Percentiles rank a stretch among this genome's conserved stretches.
phyloP scores from a whole-genome alignment of 441 rosid genomes.

The Breynia disticha region DNA sequence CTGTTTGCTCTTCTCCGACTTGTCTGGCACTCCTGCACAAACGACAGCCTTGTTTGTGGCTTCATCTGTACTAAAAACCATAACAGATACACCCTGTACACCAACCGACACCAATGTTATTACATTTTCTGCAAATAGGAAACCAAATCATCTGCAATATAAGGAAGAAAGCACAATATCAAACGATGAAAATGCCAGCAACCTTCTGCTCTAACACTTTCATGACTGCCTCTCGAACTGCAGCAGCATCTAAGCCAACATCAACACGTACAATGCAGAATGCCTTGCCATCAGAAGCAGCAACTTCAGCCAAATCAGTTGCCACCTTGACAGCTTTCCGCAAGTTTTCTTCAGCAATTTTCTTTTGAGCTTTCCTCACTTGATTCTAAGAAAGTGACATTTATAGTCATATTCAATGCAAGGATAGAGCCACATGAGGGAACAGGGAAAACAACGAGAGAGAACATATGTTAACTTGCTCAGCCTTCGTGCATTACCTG shows the following conservation, averaged over 20 bases:
- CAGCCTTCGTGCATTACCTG: constrained; percentile 41
- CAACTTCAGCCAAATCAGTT: constrained; percentile 56
- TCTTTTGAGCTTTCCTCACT: constrained; percentile 73
- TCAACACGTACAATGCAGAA: constrained; percentile 69
- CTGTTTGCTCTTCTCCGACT: constrained; percentile 42
- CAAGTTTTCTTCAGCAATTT: constrained; percentile 74
- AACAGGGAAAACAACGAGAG: neutral
- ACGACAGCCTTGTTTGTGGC: constrained; percentile 80
- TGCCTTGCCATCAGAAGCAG: constrained; percentile 61
- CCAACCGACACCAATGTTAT: constrained; percentile 10
- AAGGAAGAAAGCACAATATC: neutral
- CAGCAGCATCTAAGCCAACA: constrained; percentile 86
- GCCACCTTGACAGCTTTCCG: constrained; percentile 62
- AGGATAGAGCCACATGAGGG: neutral
- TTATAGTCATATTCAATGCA: neutral
- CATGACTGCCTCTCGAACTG: constrained; percentile 84
- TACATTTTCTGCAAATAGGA: neutral
- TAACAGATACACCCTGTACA: constrained; percentile 68
- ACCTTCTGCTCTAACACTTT: constrained; percentile 81
- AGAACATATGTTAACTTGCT: neutral
- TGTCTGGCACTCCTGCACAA: constrained; percentile 82
- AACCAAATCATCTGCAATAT: neutral
- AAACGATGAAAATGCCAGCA: neutral
- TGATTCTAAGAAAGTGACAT: constrained; percentile 34
- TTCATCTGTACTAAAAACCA: constrained; percentile 89